phyloP scores from a whole-genome alignment of 768 basidiomycete species.

The Amanita rubescens region DNA sequence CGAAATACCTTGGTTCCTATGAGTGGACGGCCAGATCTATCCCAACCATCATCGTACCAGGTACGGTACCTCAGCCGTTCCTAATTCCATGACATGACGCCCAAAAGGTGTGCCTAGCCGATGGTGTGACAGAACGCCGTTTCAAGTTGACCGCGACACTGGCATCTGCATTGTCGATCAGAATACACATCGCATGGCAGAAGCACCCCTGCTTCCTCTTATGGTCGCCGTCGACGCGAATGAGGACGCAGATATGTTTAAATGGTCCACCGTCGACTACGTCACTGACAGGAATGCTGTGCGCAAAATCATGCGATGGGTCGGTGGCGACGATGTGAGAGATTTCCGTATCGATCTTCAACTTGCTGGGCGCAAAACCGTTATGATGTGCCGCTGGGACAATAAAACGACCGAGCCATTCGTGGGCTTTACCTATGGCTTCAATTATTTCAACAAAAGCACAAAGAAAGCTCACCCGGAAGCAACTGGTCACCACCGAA shows the following conservation, averaged over 20 bases:
- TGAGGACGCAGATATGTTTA: slow-evolving; percentile 26
- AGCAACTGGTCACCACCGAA: slow-evolving; percentile 52
- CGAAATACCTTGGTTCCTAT: slow-evolving; percentile 31
- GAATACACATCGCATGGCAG: slow-evolving; percentile 40
- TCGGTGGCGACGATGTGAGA: slow-evolving; percentile 25
- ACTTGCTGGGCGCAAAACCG: slow-evolving; percentile 18
- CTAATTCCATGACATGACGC: background rate
- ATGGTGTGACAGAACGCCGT: slow-evolving; percentile 49
- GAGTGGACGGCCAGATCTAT: slow-evolving; percentile 31
- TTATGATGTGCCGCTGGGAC: slow-evolving; percentile 3
- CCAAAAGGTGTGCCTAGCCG: slow-evolving; percentile 48
- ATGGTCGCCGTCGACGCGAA: slow-evolving; percentile 48
- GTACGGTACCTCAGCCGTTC: slow-evolving; percentile 14
- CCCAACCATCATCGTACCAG: slow-evolving; percentile 38
- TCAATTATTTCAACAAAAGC: slow-evolving; percentile 51
- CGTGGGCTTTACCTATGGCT: slow-evolving; percentile 41
- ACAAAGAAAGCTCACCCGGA: slow-evolving; percentile 39
- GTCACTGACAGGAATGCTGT: slow-evolving; percentile 63
- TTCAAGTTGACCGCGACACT: slow-evolving; percentile 45
- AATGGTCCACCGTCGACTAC: slow-evolving; percentile 37
- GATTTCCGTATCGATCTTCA: slow-evolving; percentile 70
- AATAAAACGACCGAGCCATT: slow-evolving; percentile 13
- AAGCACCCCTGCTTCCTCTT: slow-evolving; percentile 41
- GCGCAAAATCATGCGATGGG: slow-evolving; percentile 57
- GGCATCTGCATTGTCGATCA: slow-evolving; percentile 49